Conservation (phyloP, 1,284 basidiomycete genomes). For the Somion occarium region DNA sequence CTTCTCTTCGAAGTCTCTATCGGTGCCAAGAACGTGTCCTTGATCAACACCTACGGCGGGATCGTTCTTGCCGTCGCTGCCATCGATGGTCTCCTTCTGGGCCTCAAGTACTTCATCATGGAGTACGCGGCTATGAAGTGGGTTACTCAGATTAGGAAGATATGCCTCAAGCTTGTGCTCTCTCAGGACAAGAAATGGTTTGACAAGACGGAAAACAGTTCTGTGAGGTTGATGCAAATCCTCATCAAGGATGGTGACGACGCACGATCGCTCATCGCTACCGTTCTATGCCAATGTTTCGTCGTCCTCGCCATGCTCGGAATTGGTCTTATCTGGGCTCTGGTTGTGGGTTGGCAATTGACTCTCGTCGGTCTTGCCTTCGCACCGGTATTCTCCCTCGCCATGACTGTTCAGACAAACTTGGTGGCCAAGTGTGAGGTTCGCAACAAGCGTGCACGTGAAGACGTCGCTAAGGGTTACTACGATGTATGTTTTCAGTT, state of each 20-base stretch:
- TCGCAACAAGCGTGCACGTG: conserved; percentile 78
- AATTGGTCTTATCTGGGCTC: conserved; percentile 84
- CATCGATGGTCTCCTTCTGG: conserved; percentile 70
- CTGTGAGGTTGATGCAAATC: conserved; percentile 68
- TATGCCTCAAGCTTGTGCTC: conserved; percentile 60
- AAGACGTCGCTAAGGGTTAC: conserved; percentile 82
- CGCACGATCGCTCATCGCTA: conserved; percentile 73
- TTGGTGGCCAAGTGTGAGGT: conserved; percentile 71
- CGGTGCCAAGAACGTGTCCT: conserved; percentile 55
- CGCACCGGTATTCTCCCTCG: conserved; percentile 76
- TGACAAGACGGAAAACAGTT: conserved; percentile 64
- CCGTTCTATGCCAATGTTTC: conserved; percentile 68
- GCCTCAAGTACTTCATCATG: conserved; percentile 74
- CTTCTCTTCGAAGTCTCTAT: conserved; percentile 78
- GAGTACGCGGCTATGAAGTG: conserved; percentile 74
- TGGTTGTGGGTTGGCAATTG: conserved; percentile 87
- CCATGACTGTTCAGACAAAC: conserved; percentile 70
- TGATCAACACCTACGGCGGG: conserved; percentile 66
- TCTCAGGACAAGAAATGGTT: conserved; percentile 91
- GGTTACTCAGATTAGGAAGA: conserved; percentile 65
- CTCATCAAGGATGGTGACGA: conserved; percentile 93
- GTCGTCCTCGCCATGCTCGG: conserved; percentile 81
- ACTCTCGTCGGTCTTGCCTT: conserved; percentile 89
- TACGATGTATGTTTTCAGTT: conserved; percentile 72
- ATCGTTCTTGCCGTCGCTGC: conserved; percentile 73